These are phyloP conservation scores for Apiosordaria backusii DNA, from an alignment of 495 filamentous ascomycete species.

Conservation along the genomic window DNA sequence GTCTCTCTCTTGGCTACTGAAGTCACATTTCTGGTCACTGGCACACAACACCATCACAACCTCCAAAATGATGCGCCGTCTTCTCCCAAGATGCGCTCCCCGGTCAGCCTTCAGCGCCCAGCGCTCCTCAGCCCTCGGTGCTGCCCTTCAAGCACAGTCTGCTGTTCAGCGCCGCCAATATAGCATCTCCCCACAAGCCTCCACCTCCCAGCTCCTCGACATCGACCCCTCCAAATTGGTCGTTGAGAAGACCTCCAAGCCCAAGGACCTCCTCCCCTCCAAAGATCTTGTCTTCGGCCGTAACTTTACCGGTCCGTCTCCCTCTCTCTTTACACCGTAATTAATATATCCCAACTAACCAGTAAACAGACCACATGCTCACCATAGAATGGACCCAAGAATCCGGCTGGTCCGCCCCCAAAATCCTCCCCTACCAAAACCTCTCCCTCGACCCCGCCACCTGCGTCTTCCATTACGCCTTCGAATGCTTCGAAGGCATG, in stretches of 20 bases:
- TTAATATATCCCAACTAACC: background rate
- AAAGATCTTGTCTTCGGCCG: constrained; percentile 82
- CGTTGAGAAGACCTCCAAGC: constrained; percentile 68
- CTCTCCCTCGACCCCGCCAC: constrained; percentile 92
- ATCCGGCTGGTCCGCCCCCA: constrained; percentile 70
- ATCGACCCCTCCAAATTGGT: constrained; percentile 74
- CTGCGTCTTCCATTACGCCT: constrained; percentile 98
- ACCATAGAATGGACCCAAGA: constrained; percentile 86
- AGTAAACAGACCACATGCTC: constrained; percentile 83
- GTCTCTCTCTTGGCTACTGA: background rate
- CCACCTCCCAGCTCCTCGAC: constrained; percentile 46
- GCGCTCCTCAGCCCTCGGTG: constrained; percentile 9
- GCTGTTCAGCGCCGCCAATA: constrained; percentile 45
- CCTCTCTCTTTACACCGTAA: background rate
- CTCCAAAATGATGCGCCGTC: constrained; percentile 28
- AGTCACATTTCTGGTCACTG: background rate
- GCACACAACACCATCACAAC: background rate
- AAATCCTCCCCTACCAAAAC: constrained; percentile 91
- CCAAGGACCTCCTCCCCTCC: constrained; percentile 66
- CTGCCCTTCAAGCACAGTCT: constrained; percentile 27
- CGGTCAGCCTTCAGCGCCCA: constrained; percentile 15
- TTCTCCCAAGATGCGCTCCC: constrained; percentile 25
- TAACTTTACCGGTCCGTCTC: constrained; percentile 71
- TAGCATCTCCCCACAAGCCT: constrained; percentile 56
- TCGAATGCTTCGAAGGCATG: constrained; percentile 97